phyloP scores from a whole-genome alignment of 129 eudicot genomes.

The Escallonia rubra region DNA sequence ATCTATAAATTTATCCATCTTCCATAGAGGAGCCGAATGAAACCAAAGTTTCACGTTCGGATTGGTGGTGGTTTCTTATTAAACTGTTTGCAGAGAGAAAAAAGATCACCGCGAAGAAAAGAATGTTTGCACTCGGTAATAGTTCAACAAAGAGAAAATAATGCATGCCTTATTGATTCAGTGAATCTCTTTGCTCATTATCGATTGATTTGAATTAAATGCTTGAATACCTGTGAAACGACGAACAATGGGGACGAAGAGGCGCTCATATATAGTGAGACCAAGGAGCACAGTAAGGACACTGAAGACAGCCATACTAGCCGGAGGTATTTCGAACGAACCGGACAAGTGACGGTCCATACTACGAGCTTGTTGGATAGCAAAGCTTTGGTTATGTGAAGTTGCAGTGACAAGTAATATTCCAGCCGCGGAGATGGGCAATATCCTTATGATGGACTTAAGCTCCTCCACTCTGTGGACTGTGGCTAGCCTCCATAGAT shows the following conservation, averaged over 20 bases:
- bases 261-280: slow-evolving; percentile 62
- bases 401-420: slow-evolving; percentile 57
- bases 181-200: too few species aligned
- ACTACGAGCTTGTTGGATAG: slow-evolving; percentile 79
- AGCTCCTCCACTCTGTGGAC: slow-evolving; percentile 91
- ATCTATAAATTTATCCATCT: too few species aligned
- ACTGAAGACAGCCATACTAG: slow-evolving; percentile 58
- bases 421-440: slow-evolving; percentile 80
- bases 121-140: too few species aligned
- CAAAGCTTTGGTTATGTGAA: slow-evolving; percentile 68
- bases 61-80: too few species aligned
- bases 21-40: too few species aligned
- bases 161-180: too few species aligned
- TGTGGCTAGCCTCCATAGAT: slow-evolving; percentile 77
- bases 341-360: slow-evolving; percentile 83
- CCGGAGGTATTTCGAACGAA: slow-evolving; percentile 85
- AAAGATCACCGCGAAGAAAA: too few species aligned
- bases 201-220: too few species aligned
- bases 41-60: too few species aligned
- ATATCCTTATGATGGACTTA: slow-evolving; percentile 60
- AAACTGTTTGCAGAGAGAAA: too few species aligned
- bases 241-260: slow-evolving; percentile 68
- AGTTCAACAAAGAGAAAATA: too few species aligned
- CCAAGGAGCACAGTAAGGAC: slow-evolving; percentile 51
- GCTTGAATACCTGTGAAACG: slow-evolving; percentile 30